Evolutionary conservation across 2,329 filamentous ascomycete species (phyloP), one percentile per base, ranked within the genome.

Genomic region (Myriosclerotinia duriaeana): DNA sequence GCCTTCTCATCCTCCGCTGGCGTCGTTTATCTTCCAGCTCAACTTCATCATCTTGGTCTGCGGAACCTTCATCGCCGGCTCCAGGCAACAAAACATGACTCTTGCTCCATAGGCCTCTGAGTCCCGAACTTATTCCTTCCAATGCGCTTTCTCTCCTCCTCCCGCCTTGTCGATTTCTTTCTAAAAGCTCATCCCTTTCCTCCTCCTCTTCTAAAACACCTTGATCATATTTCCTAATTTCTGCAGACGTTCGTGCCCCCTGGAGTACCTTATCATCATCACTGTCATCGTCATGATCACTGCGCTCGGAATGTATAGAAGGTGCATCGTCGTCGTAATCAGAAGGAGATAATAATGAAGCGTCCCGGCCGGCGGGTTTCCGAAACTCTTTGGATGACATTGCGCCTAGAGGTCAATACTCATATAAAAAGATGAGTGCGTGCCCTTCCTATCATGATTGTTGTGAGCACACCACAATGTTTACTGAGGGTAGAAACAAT

Each of bases 141-240:
- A 69, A 64, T 40, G 54, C 63, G 14, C 62, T 58, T 14, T 65
- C 70, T 40, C 73, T 66, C 7, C 69, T 71, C 42, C 70, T 74
- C 26, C 69, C 71, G 61, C 71, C 61, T 14, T 78, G 75, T 67
- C 85, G 79, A 56, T 81, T 82, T 66, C 84, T 80, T 54, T 81
- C 82, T 34, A 89, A 83, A 55, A 89, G 77, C 64, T 82, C 82
- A 71, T 90, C 86, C 55, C 85, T 80, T 77, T 91, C 88, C 68
- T 93, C 91, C 76, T 93, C 90, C 71, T 93, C 90, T 72, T 91
- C 83, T 71, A 94, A 78, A 0, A 94, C 87, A 53, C 86, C 83
- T 53, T 87, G 82, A 75, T 93, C 90, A 77, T 90, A 87, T 46
- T 86, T 85, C 48, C 87, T 84, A 66, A 92, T 81, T 76, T 93